Percentiles rank a stretch among this genome's conserved stretches.
phyloP scores from a whole-genome alignment of 441 rosid species.

The Adansonia madagascariensis region DNA sequence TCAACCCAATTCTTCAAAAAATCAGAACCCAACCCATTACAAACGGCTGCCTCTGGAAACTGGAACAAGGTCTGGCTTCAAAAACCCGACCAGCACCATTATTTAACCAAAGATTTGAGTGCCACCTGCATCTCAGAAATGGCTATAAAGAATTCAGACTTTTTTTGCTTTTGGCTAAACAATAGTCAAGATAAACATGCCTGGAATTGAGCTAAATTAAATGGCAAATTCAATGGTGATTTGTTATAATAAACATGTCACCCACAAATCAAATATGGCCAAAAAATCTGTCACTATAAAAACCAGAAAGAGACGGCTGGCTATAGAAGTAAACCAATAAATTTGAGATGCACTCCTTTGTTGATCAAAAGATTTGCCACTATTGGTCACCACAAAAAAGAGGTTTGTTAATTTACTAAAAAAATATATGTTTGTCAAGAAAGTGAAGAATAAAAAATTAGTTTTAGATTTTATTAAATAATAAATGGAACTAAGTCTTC shows the following conservation, averaged over 20 bases:
- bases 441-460: background rate
- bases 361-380: background rate
- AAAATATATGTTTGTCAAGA: background rate
- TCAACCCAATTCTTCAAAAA: background rate
- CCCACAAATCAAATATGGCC: slow-evolving; percentile 1
- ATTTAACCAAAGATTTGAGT: background rate
- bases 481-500: background rate
- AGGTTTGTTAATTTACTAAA: background rate
- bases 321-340: background rate
- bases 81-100: no score
- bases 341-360: background rate
- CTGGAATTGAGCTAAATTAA: background rate
- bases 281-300: background rate
- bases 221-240: background rate
- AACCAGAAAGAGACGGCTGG: background rate
- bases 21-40: background rate
- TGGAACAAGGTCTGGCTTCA: no score
- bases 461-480: background rate
- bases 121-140: background rate
- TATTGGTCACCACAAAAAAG: background rate
- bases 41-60: no score
- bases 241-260: background rate
- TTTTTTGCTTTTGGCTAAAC: background rate
- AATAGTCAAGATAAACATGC: background rate
- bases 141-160: background rate